Conservation (phyloP, 2,329 filamentous ascomycete genomes). For the Teratosphaeria pseudoeucalypti region DNA sequence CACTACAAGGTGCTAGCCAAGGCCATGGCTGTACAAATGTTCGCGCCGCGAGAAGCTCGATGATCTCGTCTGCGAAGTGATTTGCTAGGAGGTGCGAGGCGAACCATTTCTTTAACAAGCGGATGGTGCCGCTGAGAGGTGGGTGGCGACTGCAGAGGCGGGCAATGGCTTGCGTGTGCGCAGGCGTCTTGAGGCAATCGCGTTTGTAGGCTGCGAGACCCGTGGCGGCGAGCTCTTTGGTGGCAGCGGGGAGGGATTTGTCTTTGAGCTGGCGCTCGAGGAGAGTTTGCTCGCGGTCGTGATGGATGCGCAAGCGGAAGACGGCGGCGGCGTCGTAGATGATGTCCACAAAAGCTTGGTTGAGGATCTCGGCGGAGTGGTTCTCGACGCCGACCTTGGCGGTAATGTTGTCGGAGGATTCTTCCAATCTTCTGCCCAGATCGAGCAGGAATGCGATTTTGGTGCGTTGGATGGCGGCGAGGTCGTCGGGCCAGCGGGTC, state of each 20-base stretch:
- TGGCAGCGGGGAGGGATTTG: slow-evolving; percentile 53
- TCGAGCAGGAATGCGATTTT: slow-evolving; percentile 79
- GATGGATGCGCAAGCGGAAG: slow-evolving; percentile 80
- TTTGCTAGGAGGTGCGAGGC: slow-evolving; percentile 65
- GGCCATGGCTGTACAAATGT: slow-evolving; percentile 75
- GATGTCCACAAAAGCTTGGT: slow-evolving; percentile 74
- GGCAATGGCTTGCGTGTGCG: slow-evolving; percentile 71
- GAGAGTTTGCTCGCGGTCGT: slow-evolving; percentile 74
- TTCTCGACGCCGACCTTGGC: slow-evolving; percentile 76
- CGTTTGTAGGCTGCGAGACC: slow-evolving; percentile 63
- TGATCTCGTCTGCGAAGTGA: slow-evolving; percentile 68
- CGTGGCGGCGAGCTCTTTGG: slow-evolving; percentile 58
- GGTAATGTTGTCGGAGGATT: slow-evolving; percentile 48
- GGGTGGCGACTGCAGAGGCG: slow-evolving; percentile 72
- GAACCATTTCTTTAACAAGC: slow-evolving; percentile 85
- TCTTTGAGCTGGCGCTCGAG: slow-evolving; percentile 71
- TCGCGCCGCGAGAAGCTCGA: slow-evolving; percentile 71
- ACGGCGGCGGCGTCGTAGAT: slow-evolving; percentile 57
- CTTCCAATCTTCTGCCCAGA: slow-evolving; percentile 61
- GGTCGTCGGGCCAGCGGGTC: slow-evolving; percentile 83
- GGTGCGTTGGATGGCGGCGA: slow-evolving; percentile 82
- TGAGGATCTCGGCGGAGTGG: slow-evolving; percentile 54
- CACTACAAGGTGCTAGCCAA: slow-evolving; percentile 66
- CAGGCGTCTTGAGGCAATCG: slow-evolving; percentile 59
- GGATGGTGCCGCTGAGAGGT: slow-evolving; percentile 69